Conservation (phyloP, 176 grass and related monocot genomes). For the Oryza glumipatula region DNA sequence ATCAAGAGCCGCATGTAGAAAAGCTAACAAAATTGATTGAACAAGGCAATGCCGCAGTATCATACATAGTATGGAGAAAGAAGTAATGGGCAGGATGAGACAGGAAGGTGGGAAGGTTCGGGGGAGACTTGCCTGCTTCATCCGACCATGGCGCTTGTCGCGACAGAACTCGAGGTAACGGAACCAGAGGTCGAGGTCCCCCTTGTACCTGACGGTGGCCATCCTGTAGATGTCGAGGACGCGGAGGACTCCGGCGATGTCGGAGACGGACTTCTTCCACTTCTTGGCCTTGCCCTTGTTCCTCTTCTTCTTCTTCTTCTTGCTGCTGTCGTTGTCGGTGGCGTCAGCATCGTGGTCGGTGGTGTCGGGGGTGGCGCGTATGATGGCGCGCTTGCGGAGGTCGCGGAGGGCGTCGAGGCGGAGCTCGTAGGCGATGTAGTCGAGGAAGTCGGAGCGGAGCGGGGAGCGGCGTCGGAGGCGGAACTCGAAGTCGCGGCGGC, state of each 20-base stretch:
- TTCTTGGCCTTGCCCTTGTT: conserved; percentile 44
- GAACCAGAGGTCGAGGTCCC: conserved; percentile 92
- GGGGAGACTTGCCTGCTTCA: conserved; percentile 71
- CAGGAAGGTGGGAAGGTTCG: neutral
- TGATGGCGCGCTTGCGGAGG: conserved; percentile 71
- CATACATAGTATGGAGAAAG: neutral
- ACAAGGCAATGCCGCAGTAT: neutral
- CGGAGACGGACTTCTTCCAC: conserved; percentile 77
- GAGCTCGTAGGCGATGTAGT: conserved; percentile 79
- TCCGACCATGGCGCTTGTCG: conserved; percentile 65
- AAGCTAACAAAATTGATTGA: conserved; percentile 10
- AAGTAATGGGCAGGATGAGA: neutral
- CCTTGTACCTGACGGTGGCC: conserved; percentile 78
- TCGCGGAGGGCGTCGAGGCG: conserved; percentile 66
- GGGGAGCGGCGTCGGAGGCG: conserved; percentile 83
- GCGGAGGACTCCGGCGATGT: conserved; percentile 58
- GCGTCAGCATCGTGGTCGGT: neutral
- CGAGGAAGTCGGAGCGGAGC: conserved; percentile 64
- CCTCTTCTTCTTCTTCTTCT: neutral
- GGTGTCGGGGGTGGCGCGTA: conserved; percentile 34
- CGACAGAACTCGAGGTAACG: conserved; percentile 87
- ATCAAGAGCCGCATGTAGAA: neutral
- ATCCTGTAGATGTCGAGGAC: conserved; percentile 68
- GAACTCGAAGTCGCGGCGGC: conserved; percentile 86
- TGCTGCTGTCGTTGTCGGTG: neutral